phyloP scores from a whole-genome alignment of 495 filamentous ascomycete species.

The Ramalina intermedia region DNA sequence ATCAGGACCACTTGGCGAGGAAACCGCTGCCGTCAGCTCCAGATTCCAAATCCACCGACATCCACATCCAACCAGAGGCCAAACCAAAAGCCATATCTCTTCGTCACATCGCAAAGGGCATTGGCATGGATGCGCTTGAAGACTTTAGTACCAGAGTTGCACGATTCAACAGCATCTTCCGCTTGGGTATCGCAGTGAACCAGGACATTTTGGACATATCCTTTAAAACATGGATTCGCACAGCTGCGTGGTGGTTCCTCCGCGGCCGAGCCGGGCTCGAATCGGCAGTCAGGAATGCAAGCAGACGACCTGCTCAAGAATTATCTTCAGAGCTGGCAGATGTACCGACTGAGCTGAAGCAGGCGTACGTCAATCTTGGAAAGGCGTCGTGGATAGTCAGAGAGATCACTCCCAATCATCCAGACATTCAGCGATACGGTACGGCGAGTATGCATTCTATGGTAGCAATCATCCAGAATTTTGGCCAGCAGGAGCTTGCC shows the following conservation, averaged over 20 bases:
- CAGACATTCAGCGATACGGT: conserved; percentile 35
- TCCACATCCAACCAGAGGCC: background rate
- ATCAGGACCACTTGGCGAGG: too few relatives aligned
- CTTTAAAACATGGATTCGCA: conserved; percentile 50
- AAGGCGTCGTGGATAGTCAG: conserved; percentile 73
- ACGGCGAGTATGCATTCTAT: conserved; percentile 30
- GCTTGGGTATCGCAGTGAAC: conserved; percentile 54
- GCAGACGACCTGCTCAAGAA: background rate
- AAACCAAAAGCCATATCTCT: conserved; percentile 5
- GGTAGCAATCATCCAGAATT: conserved; percentile 28
- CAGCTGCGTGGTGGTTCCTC: conserved; percentile 78
- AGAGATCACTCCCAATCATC: conserved; percentile 41
- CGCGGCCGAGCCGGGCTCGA: conserved; percentile 62
- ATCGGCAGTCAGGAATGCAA: conserved; percentile 41
- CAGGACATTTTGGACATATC: conserved; percentile 44
- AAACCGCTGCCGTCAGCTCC: background rate
- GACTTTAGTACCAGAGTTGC: conserved; percentile 52
- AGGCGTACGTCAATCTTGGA: conserved; percentile 64
- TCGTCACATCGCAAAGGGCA: conserved; percentile 18
- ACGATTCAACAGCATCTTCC: conserved; percentile 54
- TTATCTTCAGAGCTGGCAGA: background rate
- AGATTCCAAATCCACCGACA: background rate
- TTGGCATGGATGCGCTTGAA: conserved; percentile 47
- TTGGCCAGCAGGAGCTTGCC: conserved; percentile 32
- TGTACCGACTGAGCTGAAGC: conserved; percentile 17